Percentiles rank a stretch among this genome's conserved stretches.
phyloP scores from a whole-genome alignment of 2,329 filamentous ascomycete genomes.

The Alternaria ventricosa region DNA sequence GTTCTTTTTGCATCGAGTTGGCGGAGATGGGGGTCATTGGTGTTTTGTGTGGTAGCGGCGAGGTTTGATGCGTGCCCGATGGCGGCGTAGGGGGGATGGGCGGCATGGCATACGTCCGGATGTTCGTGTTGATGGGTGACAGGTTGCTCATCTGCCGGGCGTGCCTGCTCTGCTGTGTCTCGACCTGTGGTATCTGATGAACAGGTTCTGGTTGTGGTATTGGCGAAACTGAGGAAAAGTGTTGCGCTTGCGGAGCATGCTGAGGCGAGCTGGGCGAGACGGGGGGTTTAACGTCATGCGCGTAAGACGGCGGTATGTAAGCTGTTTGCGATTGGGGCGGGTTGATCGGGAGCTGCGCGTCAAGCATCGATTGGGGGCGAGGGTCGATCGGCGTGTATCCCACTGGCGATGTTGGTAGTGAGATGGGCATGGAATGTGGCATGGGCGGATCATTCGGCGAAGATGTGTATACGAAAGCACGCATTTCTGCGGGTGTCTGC shows the following conservation, averaged over 20 bases:
- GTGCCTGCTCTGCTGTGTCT: slow-evolving; percentile 32
- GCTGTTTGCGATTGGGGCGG: slow-evolving; percentile 31
- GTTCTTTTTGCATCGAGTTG: slow-evolving; percentile 18
- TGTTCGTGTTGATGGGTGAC: slow-evolving; percentile 41
- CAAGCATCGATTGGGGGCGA: slow-evolving; percentile 36
- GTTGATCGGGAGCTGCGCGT: slow-evolving; percentile 27
- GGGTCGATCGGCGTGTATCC: slow-evolving; percentile 32
- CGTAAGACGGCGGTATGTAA: slow-evolving; percentile 29
- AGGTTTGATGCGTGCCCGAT: slow-evolving; percentile 25
- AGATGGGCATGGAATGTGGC: slow-evolving; percentile 25
- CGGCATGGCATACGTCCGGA: slow-evolving; percentile 27
- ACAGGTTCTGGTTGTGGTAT: slow-evolving; percentile 21
- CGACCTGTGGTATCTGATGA: slow-evolving; percentile 20
- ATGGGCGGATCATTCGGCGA: slow-evolving; percentile 35
- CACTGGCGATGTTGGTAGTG: slow-evolving; percentile 31
- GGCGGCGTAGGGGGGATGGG: slow-evolving; percentile 37
- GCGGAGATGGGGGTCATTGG: slow-evolving; percentile 38
- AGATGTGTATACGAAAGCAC: slow-evolving; percentile 33
- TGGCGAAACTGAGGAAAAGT: slow-evolving; percentile 35
- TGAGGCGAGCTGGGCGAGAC: slow-evolving; percentile 36
- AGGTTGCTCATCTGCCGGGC: slow-evolving; percentile 43
- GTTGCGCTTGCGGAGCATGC: slow-evolving; percentile 21
- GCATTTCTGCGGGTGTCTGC: slow-evolving; percentile 45
- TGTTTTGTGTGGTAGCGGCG: slow-evolving; percentile 33
- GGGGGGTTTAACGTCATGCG: slow-evolving; percentile 32